A percentile compares a stretch with the other conserved stretches of the same genome.
Conservation (phyloP, 495 filamentous ascomycete genomes). For the Hypoxylon subgilvum region DNA sequence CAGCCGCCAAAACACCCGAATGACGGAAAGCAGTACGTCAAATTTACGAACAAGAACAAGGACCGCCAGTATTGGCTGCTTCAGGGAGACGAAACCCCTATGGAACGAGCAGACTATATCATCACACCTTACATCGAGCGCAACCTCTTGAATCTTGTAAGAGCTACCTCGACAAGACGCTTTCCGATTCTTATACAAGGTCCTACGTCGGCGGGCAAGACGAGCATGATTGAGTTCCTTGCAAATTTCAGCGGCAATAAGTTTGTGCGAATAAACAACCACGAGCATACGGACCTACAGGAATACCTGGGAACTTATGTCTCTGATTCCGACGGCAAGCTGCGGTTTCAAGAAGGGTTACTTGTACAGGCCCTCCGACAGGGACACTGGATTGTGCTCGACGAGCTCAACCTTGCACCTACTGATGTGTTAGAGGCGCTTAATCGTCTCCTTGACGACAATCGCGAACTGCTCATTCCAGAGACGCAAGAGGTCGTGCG, state of each 20-base stretch:
- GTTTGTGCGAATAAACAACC: constrained; percentile 98
- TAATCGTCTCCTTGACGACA: constrained; percentile 94
- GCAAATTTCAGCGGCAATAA: constrained; percentile 94
- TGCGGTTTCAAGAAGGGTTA: constrained; percentile 92
- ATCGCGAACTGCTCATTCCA: constrained; percentile 94
- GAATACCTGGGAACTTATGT: constrained; percentile 96
- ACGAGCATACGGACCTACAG: constrained; percentile 97
- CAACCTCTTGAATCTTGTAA: constrained; percentile 90
- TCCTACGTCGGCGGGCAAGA: constrained; percentile 96
- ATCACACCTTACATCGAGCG: constrained; percentile 93
- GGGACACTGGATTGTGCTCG: constrained; percentile 96
- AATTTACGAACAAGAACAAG: constrained; percentile 65
- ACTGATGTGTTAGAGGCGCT: constrained; percentile 95
- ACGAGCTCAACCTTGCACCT: constrained; percentile 94
- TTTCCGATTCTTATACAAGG: constrained; percentile 97
- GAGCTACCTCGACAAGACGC: constrained; percentile 86
- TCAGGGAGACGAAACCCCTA: constrained; percentile 66
- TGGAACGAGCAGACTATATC: constrained; percentile 88
- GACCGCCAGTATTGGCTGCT: constrained; percentile 89
- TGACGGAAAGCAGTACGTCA: constrained; percentile 80
- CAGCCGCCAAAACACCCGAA: constrained; percentile 75
- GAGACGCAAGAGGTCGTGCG: constrained; percentile 94
- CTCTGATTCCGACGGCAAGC: constrained; percentile 79
- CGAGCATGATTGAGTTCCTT: constrained; percentile 98
- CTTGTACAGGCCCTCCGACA: constrained; percentile 89